Conservation (phyloP, 164 flowering plant genomes). For the Macadamia integrifolia region DNA sequence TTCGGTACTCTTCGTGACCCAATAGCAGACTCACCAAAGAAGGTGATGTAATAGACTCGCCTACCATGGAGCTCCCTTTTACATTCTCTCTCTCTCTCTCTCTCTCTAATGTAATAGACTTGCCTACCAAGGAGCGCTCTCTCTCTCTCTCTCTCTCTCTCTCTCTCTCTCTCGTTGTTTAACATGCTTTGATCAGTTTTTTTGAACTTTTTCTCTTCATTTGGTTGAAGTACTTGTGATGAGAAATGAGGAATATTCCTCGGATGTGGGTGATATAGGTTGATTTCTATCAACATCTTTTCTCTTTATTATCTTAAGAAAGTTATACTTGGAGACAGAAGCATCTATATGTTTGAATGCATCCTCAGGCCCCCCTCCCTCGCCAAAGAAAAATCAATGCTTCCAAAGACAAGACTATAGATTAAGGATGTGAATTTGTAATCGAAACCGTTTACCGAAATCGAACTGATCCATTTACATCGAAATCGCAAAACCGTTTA, state of each 20-base stretch:
- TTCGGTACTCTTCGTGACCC: conserved; percentile 90
- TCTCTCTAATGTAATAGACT: conserved; percentile 12
- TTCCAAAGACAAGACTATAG: too few species aligned
- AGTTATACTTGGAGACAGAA: not conserved
- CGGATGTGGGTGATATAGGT: not conserved
- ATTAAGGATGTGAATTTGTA: too few species aligned
- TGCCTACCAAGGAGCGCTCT: not conserved
- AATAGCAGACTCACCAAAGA: conserved; percentile 26
- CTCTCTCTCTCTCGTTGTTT: not conserved
- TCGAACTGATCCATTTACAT: too few species aligned
- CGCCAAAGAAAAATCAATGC: too few species aligned
- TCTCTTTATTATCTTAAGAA: not conserved
- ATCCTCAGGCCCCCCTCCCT: too few species aligned
- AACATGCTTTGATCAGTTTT: not conserved
- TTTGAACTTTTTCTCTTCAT: not conserved
- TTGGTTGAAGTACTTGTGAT: not conserved
- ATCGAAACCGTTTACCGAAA: too few species aligned
- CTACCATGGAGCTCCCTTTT: not conserved
- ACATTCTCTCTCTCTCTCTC: too few species aligned
- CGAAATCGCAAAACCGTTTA: too few species aligned
- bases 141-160: too few species aligned
- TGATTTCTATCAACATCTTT: not conserved
- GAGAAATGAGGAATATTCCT: not conserved
- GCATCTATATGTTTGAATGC: too few species aligned
- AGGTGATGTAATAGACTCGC: conserved; percentile 20